Conservation (phyloP, 78 protist genomes). For the Bodo saltans region DNA sequence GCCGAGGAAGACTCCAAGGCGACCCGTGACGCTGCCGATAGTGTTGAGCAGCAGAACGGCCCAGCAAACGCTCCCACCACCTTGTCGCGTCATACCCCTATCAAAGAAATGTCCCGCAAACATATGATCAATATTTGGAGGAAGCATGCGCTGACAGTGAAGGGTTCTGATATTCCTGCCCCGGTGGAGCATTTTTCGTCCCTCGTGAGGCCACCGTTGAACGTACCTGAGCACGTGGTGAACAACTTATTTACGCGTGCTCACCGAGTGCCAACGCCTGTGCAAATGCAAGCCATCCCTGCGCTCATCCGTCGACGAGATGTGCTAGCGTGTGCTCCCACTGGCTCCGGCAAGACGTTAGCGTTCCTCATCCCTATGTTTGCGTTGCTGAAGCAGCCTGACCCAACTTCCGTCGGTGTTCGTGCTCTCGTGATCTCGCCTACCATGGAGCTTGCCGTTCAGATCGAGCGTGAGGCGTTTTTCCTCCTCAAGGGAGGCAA, state of each 20-base stretch:
- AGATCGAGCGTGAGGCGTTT: conserved; percentile 63
- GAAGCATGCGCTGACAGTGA: background rate
- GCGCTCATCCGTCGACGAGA: conserved; percentile 44
- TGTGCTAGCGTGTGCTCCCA: conserved; percentile 79
- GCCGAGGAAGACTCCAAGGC: too few species aligned
- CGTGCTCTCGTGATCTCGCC: conserved; percentile 90
- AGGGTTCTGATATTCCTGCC: background rate
- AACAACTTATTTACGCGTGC: background rate
- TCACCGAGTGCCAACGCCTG: background rate
- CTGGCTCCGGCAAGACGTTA: conserved; percentile 91
- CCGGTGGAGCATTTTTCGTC: background rate
- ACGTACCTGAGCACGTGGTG: background rate
- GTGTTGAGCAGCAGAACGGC: too few species aligned
- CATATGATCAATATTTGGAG: background rate
- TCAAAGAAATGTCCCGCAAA: background rate
- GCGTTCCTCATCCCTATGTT: conserved; percentile 77
- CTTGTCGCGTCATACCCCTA: too few species aligned
- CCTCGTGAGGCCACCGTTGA: background rate
- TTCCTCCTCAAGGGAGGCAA: conserved; percentile 23
- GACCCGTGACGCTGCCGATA: too few species aligned
- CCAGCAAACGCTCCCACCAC: too few species aligned
- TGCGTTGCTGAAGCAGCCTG: conserved; percentile 21
- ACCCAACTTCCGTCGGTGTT: conserved; percentile 57
- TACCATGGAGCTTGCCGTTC: conserved; percentile 96
- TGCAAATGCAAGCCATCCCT: background rate